Evolutionary conservation across 805 yeast genomes (phyloP), one percentile per base, ranked within the genome.

Genomic region (Saccharomycopsis amapae): DNA sequence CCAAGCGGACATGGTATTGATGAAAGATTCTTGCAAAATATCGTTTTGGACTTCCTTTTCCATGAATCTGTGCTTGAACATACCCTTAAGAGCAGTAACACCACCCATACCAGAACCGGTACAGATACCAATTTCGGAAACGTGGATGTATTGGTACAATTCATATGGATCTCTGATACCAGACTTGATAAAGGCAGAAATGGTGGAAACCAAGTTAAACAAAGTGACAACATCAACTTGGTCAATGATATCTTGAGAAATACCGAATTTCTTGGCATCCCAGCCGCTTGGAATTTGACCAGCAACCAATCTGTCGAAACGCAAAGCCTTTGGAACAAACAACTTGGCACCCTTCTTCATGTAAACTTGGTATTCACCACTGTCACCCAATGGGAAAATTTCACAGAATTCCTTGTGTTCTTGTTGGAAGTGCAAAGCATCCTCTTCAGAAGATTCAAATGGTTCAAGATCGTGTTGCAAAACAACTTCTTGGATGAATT

Each of bases 41-140:
- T 93, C 99, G 64, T 86, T 93, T 73, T 94, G 98, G 46, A 89
- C 96, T 46, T 96, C 96, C 67, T 74, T 74, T 65, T 93, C 99
- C 57, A 78, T 71, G 72, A 75, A 93, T 71, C 99, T 81, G 62
- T 90, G 96, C 68, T 77, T 88, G 75, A 88, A 93, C 97, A 93
- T 93, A 58, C 96, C 97, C 66, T 94, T 85, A 62, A 93, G 71
- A 44, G 99, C 98, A 57, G 84, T 65, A 59, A 90, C 94, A 82
- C 99, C 99, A 70, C 99, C 99, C 95, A 93, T 90, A 79, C 99
- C 99, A 47, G 97, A 88, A 73, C 99, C 99, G 40, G 96, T 84
- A 76, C 97, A 89, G 78, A 90, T 94, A 73, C 98, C 99, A 57
- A 93, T 88, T 69, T 93, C 97, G 39, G 97, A 88, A 48, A 93